Percentiles rank a stretch among this genome's conserved stretches.
These are phyloP conservation scores for Ophiostoma sp. DNA, from an alignment of 2,329 filamentous ascomycete genomes.

Conservation along the genomic window DNA sequence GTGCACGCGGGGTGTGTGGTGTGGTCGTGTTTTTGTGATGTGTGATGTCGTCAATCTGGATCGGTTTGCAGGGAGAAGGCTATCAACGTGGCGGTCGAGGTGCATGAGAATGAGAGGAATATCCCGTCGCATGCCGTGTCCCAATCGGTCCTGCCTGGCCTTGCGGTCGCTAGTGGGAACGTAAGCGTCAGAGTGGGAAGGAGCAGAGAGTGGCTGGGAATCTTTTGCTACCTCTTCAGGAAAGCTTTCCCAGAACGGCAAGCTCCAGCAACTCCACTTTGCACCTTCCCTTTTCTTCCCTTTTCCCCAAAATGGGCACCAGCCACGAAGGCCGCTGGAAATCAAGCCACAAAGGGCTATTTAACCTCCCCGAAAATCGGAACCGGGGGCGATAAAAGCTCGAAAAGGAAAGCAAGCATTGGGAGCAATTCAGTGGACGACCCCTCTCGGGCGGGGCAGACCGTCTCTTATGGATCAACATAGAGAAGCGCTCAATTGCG, in stretches of 20 bases:
- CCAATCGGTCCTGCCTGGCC: not conserved
- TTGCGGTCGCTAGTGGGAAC: slow-evolving; percentile 12
- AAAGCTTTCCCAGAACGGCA: slow-evolving; percentile 15
- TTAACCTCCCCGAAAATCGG: slow-evolving; percentile 10
- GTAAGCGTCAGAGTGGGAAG: not conserved
- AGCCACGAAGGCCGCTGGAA: not conserved
- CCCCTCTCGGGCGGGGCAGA: slow-evolving; percentile 8
- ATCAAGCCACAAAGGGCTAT: not conserved
- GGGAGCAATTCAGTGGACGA: not conserved
- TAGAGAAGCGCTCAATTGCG: not conserved
- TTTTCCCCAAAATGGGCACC: not conserved
- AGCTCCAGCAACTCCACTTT: slow-evolving; percentile 7
- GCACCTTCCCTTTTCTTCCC: slow-evolving; percentile 1
- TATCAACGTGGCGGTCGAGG: not conserved
- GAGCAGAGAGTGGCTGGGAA: slow-evolving; percentile 7
- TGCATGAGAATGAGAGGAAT: slow-evolving; percentile 6
- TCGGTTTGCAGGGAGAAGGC: not conserved
- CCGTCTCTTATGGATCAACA: not conserved
- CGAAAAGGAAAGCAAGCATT: not conserved
- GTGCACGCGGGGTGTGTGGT: not conserved
- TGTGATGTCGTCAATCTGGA: not conserved
- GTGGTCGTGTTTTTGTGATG: not conserved
- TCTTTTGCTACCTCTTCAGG: not conserved
- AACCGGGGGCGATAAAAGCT: not conserved
- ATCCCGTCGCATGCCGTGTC: slow-evolving; percentile 14